Evolutionary conservation across 1,284 basidiomycete species (phyloP).

Genomic region (Serendipita sp.): DNA sequence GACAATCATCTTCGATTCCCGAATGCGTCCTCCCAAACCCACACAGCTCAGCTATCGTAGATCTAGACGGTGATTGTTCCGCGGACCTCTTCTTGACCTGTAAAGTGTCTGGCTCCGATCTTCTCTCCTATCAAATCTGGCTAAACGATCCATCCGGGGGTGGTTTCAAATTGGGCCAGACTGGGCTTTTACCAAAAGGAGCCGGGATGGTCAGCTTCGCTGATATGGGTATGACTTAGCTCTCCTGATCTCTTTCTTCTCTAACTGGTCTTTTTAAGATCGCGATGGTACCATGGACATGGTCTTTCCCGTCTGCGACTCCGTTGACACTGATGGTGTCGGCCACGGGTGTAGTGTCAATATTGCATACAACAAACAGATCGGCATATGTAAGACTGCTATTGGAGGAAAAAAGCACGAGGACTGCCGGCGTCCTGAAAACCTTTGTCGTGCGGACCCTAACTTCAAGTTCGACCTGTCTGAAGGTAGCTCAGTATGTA

Average conservation of each 20-base stretch:
- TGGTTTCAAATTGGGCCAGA: conserved; percentile 59
- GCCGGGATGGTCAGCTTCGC: conserved; percentile 77
- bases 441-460: conserved; percentile 71
- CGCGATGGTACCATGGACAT: conserved; percentile 95
- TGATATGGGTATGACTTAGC: conserved; percentile 58
- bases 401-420: conserved; percentile 19
- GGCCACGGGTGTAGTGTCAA: conserved; percentile 73
- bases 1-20: conserved; percentile 10
- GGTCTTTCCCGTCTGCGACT: conserved; percentile 75
- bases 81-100: conserved; percentile 93
- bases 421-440: conserved; percentile 61
- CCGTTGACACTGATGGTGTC: conserved; percentile 52
- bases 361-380: conserved; percentile 87
- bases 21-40: conserved; percentile 67
- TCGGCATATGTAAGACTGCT: conserved; percentile 64
- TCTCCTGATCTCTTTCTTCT: neutral
- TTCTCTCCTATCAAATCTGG: conserved; percentile 80
- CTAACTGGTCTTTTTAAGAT: conserved; percentile 32
- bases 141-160: conserved; percentile 56
- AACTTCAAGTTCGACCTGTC: conserved; percentile 67
- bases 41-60: conserved; percentile 91
- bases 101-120: conserved; percentile 35
- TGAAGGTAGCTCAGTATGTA: conserved; percentile 41
- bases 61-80: conserved; percentile 91
- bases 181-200: conserved; percentile 61